A percentile compares a stretch with the other conserved stretches of the same genome.
phyloP scores from a whole-genome alignment of 768 basidiomycete genomes.

The Russula virescens region DNA sequence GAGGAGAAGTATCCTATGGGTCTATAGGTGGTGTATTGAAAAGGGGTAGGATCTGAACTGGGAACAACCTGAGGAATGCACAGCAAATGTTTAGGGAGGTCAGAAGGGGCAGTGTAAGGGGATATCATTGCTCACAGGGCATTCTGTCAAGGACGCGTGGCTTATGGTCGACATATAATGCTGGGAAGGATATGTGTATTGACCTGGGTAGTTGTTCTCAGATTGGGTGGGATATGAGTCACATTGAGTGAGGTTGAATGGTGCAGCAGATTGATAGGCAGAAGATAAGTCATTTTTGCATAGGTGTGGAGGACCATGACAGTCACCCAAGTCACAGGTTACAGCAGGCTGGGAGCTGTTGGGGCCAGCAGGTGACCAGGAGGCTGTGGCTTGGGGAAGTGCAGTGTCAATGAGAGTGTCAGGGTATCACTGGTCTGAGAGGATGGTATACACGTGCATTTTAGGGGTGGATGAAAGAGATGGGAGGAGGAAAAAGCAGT shows the following conservation, averaged over 20 bases:
- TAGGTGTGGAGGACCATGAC: not conserved
- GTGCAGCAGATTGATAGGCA: not conserved
- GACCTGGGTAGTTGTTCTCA: not conserved
- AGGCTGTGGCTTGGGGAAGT: conserved; percentile 3
- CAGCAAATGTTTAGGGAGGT: not conserved
- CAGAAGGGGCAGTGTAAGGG: not conserved
- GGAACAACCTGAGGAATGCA: not conserved
- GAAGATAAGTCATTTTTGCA: not conserved
- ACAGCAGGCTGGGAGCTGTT: conserved; percentile 16
- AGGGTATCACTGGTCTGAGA: conserved; percentile 5
- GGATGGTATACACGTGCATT: conserved; percentile 11
- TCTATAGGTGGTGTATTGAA: conserved; percentile 2
- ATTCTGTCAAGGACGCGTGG: conserved; percentile 18
- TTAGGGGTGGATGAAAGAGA: not conserved
- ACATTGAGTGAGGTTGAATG: not conserved
- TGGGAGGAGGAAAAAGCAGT: no score
- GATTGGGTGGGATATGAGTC: conserved; percentile 3
- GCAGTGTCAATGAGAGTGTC: not conserved
- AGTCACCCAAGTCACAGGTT: conserved; percentile 13
- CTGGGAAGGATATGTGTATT: conserved; percentile 7
- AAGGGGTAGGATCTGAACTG: not conserved
- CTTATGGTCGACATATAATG: not conserved
- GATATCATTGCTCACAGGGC: conserved; percentile 5
- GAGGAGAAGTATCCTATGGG: not conserved
- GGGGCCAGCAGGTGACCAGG: conserved; percentile 4